A percentile compares a stretch with the other conserved stretches of the same genome.
These are phyloP conservation scores for Condylostoma magnum DNA, from an alignment of 169 alveolate genomes.

Conservation along the genomic window DNA sequence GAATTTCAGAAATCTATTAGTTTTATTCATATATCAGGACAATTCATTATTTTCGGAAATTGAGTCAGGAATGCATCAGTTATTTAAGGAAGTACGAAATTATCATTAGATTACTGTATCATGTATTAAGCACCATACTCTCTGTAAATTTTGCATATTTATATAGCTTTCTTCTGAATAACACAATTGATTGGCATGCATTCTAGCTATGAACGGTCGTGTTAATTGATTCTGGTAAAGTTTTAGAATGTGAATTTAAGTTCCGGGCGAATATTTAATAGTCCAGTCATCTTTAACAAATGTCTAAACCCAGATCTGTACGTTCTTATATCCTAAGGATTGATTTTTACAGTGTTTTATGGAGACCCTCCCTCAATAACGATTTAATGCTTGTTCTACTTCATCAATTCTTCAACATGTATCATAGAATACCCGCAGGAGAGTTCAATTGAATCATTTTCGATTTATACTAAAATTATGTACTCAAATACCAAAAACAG, in stretches of 20 bases:
- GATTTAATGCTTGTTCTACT: slow-evolving; percentile 5
- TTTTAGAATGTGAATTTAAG: neutral
- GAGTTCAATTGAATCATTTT: slow-evolving; percentile 7
- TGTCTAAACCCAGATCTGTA: slow-evolving; percentile 23
- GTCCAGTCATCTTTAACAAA: slow-evolving; percentile 24
- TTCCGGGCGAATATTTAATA: neutral
- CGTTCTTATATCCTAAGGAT: slow-evolving; percentile 14
- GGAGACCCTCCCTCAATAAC: slow-evolving; percentile 21
- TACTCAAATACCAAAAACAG: slow-evolving; percentile 16
- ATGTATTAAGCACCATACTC: slow-evolving; percentile 10
- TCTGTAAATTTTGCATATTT: slow-evolving; percentile 11
- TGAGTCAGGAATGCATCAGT: slow-evolving; percentile 28
- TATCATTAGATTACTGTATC: neutral
- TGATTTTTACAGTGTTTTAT: neutral
- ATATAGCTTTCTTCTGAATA: slow-evolving; percentile 3
- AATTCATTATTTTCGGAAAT: slow-evolving; percentile 22
- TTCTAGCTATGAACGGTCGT: neutral
- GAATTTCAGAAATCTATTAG: slow-evolving; percentile 3
- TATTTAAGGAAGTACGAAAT: slow-evolving; percentile 8
- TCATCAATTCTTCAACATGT: neutral
- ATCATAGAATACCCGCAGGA: slow-evolving; percentile 15
- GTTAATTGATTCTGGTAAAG: neutral
- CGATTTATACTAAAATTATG: neutral
- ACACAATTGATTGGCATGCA: slow-evolving; percentile 4
- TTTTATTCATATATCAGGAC: slow-evolving; percentile 26